These are phyloP conservation scores for Cudoniella acicularis DNA, from an alignment of 495 filamentous ascomycete genomes.

Conservation along the genomic window DNA sequence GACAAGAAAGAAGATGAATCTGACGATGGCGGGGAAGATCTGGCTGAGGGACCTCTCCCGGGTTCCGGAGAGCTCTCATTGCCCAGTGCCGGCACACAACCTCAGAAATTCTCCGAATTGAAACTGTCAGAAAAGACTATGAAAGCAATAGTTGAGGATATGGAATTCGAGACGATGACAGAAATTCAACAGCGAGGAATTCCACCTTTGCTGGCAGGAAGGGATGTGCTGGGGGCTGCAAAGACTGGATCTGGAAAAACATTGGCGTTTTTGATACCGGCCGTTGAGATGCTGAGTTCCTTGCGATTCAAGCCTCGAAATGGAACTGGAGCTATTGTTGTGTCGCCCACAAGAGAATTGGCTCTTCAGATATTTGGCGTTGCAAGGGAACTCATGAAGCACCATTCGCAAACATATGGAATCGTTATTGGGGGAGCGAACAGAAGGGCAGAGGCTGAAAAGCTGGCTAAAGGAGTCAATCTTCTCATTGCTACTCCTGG, in stretches of 20 bases:
- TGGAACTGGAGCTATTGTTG: conserved; percentile 82
- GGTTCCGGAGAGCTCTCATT: conserved; percentile 14
- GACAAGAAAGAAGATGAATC: conserved; percentile 8
- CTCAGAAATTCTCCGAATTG: conserved; percentile 65
- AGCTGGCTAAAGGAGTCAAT: conserved; percentile 91
- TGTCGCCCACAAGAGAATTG: conserved; percentile 85
- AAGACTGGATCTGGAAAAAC: conserved; percentile 98
- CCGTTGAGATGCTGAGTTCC: conserved; percentile 88
- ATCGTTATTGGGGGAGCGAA: conserved; percentile 97
- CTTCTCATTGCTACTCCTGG: conserved; percentile 92
- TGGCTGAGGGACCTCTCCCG: conserved; percentile 12
- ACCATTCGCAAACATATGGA: conserved; percentile 89
- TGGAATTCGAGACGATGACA: conserved; percentile 94
- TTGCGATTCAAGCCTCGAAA: conserved; percentile 68
- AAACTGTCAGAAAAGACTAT: conserved; percentile 83
- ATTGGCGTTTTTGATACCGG: conserved; percentile 89
- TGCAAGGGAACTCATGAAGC: conserved; percentile 82
- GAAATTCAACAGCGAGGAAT: conserved; percentile 90
- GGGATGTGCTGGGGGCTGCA: conserved; percentile 91
- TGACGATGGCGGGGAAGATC: conserved; percentile 11
- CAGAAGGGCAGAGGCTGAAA: conserved; percentile 85
- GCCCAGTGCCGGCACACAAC: conserved; percentile 15
- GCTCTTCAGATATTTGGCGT: conserved; percentile 96
- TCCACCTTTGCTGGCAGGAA: conserved; percentile 81
- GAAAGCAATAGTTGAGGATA: conserved; percentile 73